Conservation (phyloP, 2,329 filamentous ascomycete species). For the Apiospora arundinis region DNA sequence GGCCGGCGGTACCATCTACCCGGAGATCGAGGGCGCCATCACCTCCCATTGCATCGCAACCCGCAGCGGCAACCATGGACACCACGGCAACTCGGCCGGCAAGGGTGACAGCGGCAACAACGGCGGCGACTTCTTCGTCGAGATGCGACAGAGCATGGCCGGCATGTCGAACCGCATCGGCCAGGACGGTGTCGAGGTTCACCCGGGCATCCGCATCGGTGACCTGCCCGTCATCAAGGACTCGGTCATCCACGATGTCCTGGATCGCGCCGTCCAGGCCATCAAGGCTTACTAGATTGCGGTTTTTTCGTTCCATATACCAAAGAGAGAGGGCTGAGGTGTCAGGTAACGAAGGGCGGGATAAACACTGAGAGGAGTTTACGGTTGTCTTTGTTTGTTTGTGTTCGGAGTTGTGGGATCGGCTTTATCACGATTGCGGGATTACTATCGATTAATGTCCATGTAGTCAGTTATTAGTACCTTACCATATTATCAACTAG, state of each 20-base stretch:
- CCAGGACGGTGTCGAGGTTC: background rate
- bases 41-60: background rate
- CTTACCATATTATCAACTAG: background rate
- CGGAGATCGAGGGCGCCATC: background rate
- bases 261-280: constrained; percentile 6
- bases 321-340: background rate
- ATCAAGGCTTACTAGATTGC: constrained; percentile 7
- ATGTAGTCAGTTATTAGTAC: background rate
- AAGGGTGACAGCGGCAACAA: background rate
- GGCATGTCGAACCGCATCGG: constrained; percentile 8
- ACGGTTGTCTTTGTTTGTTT: background rate
- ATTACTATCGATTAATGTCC: background rate
- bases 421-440: background rate
- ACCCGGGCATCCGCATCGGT: background rate
- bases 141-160: constrained; percentile 21
- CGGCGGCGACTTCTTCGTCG: background rate
- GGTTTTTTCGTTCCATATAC: background rate
- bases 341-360: background rate
- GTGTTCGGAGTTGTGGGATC: background rate
- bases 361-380: background rate
- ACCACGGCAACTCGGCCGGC: background rate
- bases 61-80: background rate
- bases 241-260: constrained; percentile 7
- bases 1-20: background rate
- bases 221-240: background rate